phyloP scores from a whole-genome alignment of 805 yeast species.

The Candida bentonensis region DNA sequence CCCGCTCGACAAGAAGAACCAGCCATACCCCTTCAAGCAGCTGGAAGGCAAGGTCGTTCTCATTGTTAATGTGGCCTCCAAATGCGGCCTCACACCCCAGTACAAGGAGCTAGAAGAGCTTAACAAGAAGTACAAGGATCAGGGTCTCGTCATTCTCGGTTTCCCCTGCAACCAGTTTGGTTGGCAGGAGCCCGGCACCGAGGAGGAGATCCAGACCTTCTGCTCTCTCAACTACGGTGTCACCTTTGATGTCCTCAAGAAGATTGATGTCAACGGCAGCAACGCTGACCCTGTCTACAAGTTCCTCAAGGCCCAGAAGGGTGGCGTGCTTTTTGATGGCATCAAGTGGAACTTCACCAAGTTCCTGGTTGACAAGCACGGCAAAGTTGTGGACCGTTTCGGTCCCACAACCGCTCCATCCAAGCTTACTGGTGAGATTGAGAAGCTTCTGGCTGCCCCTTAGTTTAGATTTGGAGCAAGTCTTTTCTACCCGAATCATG shows the following conservation, averaged over 20 bases:
- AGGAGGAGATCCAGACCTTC: conserved; percentile 55
- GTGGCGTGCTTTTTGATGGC: conserved; percentile 52
- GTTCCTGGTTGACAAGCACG: conserved; percentile 45
- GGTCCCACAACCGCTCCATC: conserved; percentile 58
- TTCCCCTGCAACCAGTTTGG: conserved; percentile 92
- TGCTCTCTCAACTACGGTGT: conserved; percentile 81
- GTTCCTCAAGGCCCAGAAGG: conserved; percentile 57
- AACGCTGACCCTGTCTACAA: conserved; percentile 68
- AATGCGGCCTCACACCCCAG: conserved; percentile 70
- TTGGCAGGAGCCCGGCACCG: conserved; percentile 58
- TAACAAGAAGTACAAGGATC: conserved; percentile 46
- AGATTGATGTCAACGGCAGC: conserved; percentile 81
- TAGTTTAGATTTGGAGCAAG: not conserved
- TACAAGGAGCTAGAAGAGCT: conserved; percentile 56
- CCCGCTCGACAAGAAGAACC: conserved; percentile 47
- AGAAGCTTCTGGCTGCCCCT: conserved; percentile 33
- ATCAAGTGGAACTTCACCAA: conserved; percentile 75
- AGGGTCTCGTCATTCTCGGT: conserved; percentile 58
- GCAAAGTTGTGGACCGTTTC: conserved; percentile 46
- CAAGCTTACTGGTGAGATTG: conserved; percentile 42
- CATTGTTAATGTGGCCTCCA: conserved; percentile 78
- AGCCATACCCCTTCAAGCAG: conserved; percentile 43
- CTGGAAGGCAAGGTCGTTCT: conserved; percentile 70
- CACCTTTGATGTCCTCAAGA: conserved; percentile 74
- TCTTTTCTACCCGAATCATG: not conserved